Percentiles rank a stretch among this genome's conserved stretches.
Conservation (phyloP, 129 eudicot species). For the Glebionis coronaria region DNA sequence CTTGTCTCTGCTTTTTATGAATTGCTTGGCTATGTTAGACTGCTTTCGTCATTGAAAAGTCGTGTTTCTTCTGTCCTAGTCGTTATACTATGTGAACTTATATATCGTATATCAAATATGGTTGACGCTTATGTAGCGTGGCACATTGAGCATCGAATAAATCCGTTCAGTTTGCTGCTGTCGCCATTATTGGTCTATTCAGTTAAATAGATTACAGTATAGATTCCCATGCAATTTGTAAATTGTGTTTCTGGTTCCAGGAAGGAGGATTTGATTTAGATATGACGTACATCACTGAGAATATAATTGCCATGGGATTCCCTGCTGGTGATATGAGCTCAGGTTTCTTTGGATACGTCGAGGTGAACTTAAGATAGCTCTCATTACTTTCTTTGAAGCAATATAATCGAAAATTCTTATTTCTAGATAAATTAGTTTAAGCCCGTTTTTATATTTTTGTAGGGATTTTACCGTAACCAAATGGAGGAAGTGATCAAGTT, state of each 20-base stretch:
- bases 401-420: not conserved
- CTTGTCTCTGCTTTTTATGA: slow-evolving; percentile 7
- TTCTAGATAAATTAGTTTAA: not conserved
- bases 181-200: not conserved
- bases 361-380: slow-evolving; percentile 34
- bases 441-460: slow-evolving; percentile 24
- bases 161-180: not conserved
- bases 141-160: no score
- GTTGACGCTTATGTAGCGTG: not conserved
- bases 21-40: no score
- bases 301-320: slow-evolving; percentile 98
- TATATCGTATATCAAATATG: not conserved
- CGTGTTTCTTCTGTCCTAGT: not conserved
- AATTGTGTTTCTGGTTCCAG: slow-evolving; percentile 32
- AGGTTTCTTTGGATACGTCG: slow-evolving; percentile 90
- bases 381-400: slow-evolving; percentile 9
- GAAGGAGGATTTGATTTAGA: slow-evolving; percentile 97
- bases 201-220: not conserved
- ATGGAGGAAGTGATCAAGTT: slow-evolving; percentile 98
- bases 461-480: slow-evolving; percentile 97
- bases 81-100: not conserved
- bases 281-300: slow-evolving; percentile 96
- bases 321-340: slow-evolving; percentile 99
- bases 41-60: not conserved
- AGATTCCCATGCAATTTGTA: slow-evolving; percentile 1